Evolutionary conservation across 345 rosid genomes (phyloP).

Genomic region (Eucalyptus caleyi): DNA sequence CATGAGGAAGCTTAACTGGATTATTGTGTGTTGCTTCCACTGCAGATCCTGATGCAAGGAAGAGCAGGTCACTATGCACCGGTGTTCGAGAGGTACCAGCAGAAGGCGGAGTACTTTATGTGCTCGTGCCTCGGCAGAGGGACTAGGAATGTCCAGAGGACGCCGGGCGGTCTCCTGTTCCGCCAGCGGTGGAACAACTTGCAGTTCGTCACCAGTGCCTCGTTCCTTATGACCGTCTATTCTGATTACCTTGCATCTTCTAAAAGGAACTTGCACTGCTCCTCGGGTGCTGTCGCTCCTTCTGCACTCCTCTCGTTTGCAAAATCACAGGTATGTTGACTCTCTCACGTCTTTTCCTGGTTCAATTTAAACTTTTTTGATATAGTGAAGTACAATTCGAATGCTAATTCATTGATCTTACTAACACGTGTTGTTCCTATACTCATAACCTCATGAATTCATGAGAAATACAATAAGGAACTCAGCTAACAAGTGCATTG

Average conservation of each 20-base stretch:
- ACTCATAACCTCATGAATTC: not conserved
- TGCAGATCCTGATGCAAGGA: slow-evolving; percentile 11
- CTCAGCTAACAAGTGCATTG: not conserved
- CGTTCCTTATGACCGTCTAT: slow-evolving; percentile 8
- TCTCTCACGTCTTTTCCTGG: not conserved
- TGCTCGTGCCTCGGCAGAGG: slow-evolving; percentile 18
- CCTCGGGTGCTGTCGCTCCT: slow-evolving; percentile 52
- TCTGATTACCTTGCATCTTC: slow-evolving; percentile 73
- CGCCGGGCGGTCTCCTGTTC: slow-evolving; percentile 14
- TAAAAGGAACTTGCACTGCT: slow-evolving; percentile 40
- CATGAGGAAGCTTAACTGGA: not conserved
- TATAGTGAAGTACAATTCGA: not conserved
- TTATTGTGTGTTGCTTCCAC: not conserved
- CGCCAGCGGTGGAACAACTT: slow-evolving; percentile 18
- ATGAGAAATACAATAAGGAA: not conserved
- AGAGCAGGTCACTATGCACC: not conserved
- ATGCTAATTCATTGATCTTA: not conserved
- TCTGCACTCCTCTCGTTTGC: slow-evolving; percentile 69
- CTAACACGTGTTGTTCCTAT: not conserved
- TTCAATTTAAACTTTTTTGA: not conserved
- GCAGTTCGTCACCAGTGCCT: slow-evolving; percentile 20
- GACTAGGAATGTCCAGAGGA: slow-evolving; percentile 9
- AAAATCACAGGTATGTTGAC: slow-evolving; percentile 52
- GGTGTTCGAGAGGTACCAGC: slow-evolving; percentile 7
- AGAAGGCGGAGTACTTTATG: slow-evolving; percentile 24